These are phyloP conservation scores for Phascolomyces articulosus DNA, from an alignment of 371 early-diverging fungal genomes.

Conservation along the genomic window DNA sequence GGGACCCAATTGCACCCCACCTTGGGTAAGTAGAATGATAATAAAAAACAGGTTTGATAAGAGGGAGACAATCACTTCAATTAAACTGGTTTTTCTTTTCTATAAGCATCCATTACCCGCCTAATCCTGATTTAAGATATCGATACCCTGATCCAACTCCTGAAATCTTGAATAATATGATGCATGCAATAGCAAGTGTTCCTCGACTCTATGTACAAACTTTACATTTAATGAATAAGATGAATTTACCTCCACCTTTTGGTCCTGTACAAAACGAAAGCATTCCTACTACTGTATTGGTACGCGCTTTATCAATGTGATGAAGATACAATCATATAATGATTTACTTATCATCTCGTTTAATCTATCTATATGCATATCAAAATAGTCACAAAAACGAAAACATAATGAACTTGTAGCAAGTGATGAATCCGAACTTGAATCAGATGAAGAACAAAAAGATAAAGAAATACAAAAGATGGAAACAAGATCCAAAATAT, in stretches of 20 bases:
- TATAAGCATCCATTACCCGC: conserved; percentile 44
- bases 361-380: too few relatives aligned
- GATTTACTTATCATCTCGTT: too few relatives aligned
- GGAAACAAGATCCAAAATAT: conserved; percentile 20
- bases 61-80: background rate
- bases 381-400: conserved; percentile 26
- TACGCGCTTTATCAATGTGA: too few relatives aligned
- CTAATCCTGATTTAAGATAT: conserved; percentile 53
- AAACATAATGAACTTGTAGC: conserved; percentile 48
- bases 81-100: background rate
- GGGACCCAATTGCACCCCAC: conserved; percentile 31
- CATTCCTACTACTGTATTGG: conserved; percentile 35
- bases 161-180: conserved; percentile 51
- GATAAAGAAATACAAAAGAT: conserved; percentile 26
- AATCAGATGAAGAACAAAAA: conserved; percentile 40
- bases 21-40: conserved; percentile 40
- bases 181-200: conserved; percentile 52
- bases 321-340: too few relatives aligned
- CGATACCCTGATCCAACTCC: conserved; percentile 60
- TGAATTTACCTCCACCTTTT: conserved; percentile 73
- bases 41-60: background rate
- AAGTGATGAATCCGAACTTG: conserved; percentile 64
- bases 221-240: conserved; percentile 74
- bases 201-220: conserved; percentile 69
- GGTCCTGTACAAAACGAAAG: conserved; percentile 32